Base-by-base conservation (phyloP, 768 basidiomycete species). In the Auriscalpium microsporum region DNA sequence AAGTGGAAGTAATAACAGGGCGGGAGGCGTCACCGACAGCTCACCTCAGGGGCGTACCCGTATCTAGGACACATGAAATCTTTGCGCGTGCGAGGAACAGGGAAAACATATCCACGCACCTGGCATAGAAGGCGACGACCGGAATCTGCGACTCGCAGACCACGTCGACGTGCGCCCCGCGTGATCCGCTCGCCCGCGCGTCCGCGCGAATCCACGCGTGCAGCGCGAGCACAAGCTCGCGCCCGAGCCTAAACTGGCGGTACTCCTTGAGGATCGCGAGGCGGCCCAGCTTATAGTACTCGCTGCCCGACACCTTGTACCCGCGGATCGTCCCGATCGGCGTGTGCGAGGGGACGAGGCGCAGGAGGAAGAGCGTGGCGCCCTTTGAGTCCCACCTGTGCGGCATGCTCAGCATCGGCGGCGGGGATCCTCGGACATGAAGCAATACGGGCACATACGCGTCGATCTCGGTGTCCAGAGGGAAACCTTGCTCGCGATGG, bases 381-480 rank as follows among this genome's bases (percentile, higher is more conserved):
- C 66, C 71, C 57, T 78, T 75, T 7, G 28, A 28, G 69, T 90
- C 88, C 57, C 75, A 70, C 40, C 87, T 91, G 66, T 33, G 48
- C 42, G 55, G 47, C 56, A 36, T 47, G 16, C 40, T 10, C 53
- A 55, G 52, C 56, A 53, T 51, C 19, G 28, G 21, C 21, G n/a
- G 35, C 4, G 34, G 16, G 21, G 8, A 52, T 34, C 38, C 49
- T 17, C 23, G 40, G 47, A 58, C 55, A 48, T 46, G 44, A 55
- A 54, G 57, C 53, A 45, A 35, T 59, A 19, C 48, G 50, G 52
- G 70, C 72, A 69, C 71, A 60, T 54, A 87, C 89, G 80, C 76
- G 69, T 93, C 90, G 61, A 86, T 74, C 69, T 94, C 90, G 8
- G 73, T 75, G 50, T 90, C 87, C 19, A 86, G 70, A 46, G 87